Evolutionary conservation across 2,329 filamentous ascomycete species (phyloP).

Genomic region (Clonostachys byssicola): DNA sequence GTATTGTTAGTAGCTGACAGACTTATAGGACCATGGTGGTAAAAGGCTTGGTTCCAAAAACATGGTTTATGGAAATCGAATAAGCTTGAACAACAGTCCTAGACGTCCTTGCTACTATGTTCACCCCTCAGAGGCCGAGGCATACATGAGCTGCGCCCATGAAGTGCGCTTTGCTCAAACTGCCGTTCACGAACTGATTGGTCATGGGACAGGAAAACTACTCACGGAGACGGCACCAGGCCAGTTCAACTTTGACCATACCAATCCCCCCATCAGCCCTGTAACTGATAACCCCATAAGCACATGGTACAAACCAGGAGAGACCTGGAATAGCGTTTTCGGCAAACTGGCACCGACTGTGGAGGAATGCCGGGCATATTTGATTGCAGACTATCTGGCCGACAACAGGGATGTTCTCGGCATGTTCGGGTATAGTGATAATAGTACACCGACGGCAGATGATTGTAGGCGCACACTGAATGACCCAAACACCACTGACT

Average conservation of each 20-base stretch:
- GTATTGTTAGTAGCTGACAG: no score
- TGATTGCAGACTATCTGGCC: slow-evolving; percentile 37
- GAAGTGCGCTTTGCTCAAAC: slow-evolving; percentile 1
- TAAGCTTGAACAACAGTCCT: slow-evolving; percentile 42
- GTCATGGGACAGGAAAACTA: slow-evolving; percentile 61
- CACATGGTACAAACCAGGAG: slow-evolving; percentile 56
- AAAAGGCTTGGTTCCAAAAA: slow-evolving; percentile 61
- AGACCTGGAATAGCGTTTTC: slow-evolving; percentile 61
- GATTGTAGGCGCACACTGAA: slow-evolving; percentile 30
- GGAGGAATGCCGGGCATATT: slow-evolving; percentile 47
- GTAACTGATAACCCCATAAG: slow-evolving; percentile 47
- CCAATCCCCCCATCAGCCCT: slow-evolving; percentile 52
- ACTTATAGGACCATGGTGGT: slow-evolving; percentile 44
- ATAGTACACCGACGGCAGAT: slow-evolving; percentile 14
- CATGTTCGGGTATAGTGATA: slow-evolving; percentile 29
- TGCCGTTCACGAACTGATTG: slow-evolving; percentile 64
- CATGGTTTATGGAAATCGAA: slow-evolving; percentile 54
- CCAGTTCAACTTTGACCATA: slow-evolving; percentile 57
- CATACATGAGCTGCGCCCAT: neutral
- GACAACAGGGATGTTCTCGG: slow-evolving; percentile 33
- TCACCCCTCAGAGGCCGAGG: neutral
- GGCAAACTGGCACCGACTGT: slow-evolving; percentile 54
- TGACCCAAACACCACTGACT: slow-evolving; percentile 22
- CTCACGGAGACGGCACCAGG: slow-evolving; percentile 48
- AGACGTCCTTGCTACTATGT: slow-evolving; percentile 2